phyloP scores from a whole-genome alignment of 1,139 yeast genomes.

The Magnusiomyces tetraspermus region DNA sequence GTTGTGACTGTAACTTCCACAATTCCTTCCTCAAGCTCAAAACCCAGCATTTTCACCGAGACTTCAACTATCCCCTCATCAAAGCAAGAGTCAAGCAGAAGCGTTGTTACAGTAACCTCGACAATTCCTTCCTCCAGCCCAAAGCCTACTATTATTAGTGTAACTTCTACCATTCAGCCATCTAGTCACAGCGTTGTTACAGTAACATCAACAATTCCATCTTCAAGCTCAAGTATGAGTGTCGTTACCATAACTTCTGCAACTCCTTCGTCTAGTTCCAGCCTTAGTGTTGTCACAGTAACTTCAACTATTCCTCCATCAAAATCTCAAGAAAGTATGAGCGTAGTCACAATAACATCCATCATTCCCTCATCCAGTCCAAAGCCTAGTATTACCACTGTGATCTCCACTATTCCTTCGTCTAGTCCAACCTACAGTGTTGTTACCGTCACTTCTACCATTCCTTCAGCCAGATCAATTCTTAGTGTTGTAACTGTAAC shows the following conservation, averaged over 20 bases:
- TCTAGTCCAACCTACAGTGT: too few species aligned
- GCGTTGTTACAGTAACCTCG: neutral
- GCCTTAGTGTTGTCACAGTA: neutral
- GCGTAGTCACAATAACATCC: neutral
- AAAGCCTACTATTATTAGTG: neutral
- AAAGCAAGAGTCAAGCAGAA: neutral
- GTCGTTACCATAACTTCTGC: neutral
- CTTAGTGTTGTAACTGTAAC: too few species aligned
- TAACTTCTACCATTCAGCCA: too few species aligned
- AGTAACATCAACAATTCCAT: too few species aligned
- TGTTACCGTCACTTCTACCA: too few species aligned
- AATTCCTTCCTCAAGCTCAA: neutral
- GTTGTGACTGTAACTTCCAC: neutral
- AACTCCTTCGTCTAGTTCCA: neutral
- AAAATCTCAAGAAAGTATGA: neutral
- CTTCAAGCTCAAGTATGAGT: neutral
- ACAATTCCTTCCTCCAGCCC: too few species aligned
- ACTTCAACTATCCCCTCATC: neutral
- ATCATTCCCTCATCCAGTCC: neutral
- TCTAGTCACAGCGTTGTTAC: neutral
- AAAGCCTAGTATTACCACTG: neutral
- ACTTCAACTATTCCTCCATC: neutral
- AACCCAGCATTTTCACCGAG: neutral
- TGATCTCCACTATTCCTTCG: too few species aligned
- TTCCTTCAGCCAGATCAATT: too few species aligned